Evolutionary conservation across 2,329 filamentous ascomycete genomes (phyloP), one percentile per base, ranked within the genome.

Genomic region (Cladophialophora psammophila): DNA sequence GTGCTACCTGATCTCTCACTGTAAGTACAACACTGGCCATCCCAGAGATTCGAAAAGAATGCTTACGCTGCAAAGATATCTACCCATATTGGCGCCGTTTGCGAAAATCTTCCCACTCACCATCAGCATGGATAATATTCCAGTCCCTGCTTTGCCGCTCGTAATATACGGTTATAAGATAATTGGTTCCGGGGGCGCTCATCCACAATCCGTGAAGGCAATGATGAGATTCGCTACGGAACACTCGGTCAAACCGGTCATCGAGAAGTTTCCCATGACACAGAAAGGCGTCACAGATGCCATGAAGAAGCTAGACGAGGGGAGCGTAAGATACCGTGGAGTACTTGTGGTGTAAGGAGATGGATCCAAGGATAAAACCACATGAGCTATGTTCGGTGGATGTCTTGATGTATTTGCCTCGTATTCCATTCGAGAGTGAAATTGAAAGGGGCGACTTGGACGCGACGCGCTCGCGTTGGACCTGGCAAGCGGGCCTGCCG

Each of bases 151-250:
- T 6, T 26, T 68, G 13, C 59, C 65, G 13, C 20, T 70, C 20
- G 48, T 70, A 5, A 13, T 63, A 9, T 60, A 60, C 45, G 68
- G 66, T 9, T 68, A 59, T 20, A 59, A 53, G 10, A 31, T 70
- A 10, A 63, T 70, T 31, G 66, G 68, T 7, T 65, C 61, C 9
- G 68, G 57, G 6, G 66, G 65, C 40, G 68, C 65, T 38, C 26
- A 74, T 5, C 82, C 84, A 67, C 89, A 87, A 5, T 79, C 63
- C 1, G 80, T 95, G 1, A 83, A 87, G 67, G 89, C 88, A 8
- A 89, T 91, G 66, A 84, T 93, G 61, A 81, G 80, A 3, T 93
- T 93, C 74, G 85, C 89, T 0, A 79, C 83, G 66, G 78, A 82
- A 20, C 87, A 91, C 72, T 81, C 82, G 2, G 83, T 93, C 71